Evolutionary conservation across 495 filamentous ascomycete genomes (phyloP), one percentile per base, ranked within the genome.

Genomic region (Penicillium angulare): DNA sequence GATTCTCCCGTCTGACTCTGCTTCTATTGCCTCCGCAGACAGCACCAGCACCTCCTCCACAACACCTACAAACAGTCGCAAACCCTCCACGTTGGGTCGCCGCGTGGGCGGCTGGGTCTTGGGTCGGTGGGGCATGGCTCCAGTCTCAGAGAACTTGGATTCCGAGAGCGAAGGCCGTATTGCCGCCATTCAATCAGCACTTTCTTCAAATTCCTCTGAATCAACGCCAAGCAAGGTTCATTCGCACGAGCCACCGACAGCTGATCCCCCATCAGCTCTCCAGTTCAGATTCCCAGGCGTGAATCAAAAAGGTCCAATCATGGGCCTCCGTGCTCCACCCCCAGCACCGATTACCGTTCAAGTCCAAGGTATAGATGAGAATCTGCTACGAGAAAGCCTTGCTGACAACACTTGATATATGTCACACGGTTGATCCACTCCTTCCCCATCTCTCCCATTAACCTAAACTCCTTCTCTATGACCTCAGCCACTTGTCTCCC

Each of bases 31-130:
- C 8, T 67, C 66, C 1, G 41, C 55, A 16, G 60, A 65, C 15
- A 66, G 59, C 47, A 61, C 57, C 47, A 58, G 59, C 29, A 64
- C 59, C 7, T 52, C 47, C 7, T 64, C 64, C 24, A 59, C 64
- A 7, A 38, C 58, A 17, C 60, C 59, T 0, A 53, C 56, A 5
- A 52, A 33, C 1, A 59, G 51, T 9, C 48, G 55, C 33, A 64
- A 72, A 40, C 52, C 68, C 29, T 42, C 68, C 5, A 72, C 68
- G 3, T 50, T 80, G 3, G 59, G 69, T 18, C 73, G 71, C 29
- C 75, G 75, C 16, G 55, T 81, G 31, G 79, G 79, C 7, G 78
- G 79, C 18, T 84, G 80, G 80, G 73, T 83, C 3, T 68, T 76
- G 7, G 77, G 80, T 7, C 68, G 73, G 26, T 84, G 79, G 80